Percentiles rank a stretch among this genome's conserved stretches.
Evolutionary conservation across 129 eudicot species (phyloP).

Genomic region (Chrysanthemum lavandulifolium): DNA sequence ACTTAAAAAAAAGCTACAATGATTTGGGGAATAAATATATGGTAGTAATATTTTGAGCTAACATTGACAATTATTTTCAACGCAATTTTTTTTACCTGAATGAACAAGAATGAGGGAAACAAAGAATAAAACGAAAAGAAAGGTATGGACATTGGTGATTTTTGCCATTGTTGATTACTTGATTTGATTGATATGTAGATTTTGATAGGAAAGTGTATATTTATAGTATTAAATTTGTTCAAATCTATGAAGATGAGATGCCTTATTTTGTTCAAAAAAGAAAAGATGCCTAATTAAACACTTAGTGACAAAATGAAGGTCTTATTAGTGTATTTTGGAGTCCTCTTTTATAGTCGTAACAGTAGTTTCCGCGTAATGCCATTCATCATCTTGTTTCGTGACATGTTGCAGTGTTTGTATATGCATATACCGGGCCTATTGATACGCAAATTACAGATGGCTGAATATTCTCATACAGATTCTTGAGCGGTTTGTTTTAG

Average conservation of each 20-base stretch:
- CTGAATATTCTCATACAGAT: no score
- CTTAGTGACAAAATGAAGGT: no score
- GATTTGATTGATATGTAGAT: neutral
- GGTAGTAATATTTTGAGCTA: neutral
- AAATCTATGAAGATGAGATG: neutral
- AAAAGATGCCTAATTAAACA: no score
- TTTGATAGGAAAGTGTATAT: neutral
- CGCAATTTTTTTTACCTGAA: conserved; percentile 1
- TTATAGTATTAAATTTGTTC: conserved; percentile 10
- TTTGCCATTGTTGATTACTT: conserved; percentile 6
- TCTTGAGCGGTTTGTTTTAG: no score
- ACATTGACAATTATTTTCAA: neutral
- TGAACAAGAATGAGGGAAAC: conserved; percentile 9
- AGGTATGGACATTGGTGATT: neutral
- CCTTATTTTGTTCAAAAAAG: neutral
- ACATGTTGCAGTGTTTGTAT: no score
- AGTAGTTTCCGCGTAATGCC: no score
- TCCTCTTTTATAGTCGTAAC: no score
- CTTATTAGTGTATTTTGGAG: no score
- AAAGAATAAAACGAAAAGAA: neutral
- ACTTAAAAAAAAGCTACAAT: neutral
- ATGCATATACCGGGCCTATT: no score
- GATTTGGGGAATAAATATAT: no score
- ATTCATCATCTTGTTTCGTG: no score
- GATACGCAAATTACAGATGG: no score